These are phyloP conservation scores for Echites panduratus DNA, from an alignment of 257 asterid species.

Conservation along the genomic window DNA sequence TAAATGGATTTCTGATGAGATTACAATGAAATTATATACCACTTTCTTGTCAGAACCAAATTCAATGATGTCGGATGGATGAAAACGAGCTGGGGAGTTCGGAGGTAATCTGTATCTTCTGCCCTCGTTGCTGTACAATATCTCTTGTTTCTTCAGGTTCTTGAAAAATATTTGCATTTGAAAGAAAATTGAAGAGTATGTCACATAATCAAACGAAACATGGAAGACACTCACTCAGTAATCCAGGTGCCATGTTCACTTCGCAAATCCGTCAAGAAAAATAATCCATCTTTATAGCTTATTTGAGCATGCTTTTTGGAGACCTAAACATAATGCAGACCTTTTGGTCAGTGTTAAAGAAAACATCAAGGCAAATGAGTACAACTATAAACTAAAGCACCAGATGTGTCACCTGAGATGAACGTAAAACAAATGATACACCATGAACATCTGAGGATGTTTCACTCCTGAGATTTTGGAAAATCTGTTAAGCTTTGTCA, in stretches of 20 bases:
- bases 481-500: background rate
- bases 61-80: constrained; percentile 65
- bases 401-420: constrained; percentile 50
- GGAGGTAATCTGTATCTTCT: constrained; percentile 54
- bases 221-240: constrained; percentile 41
- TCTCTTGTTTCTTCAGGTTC: background rate
- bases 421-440: constrained; percentile 44
- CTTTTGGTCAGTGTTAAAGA: background rate
- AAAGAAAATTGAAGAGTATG: background rate
- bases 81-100: constrained; percentile 66
- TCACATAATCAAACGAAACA: background rate
- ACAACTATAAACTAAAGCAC: background rate
- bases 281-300: constrained; percentile 66
- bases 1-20: background rate
- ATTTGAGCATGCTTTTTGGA: constrained; percentile 66
- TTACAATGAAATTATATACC: background rate
- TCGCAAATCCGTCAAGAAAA: constrained; percentile 60
- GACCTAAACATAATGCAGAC: constrained; percentile 34
- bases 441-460: constrained; percentile 51
- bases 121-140: constrained; percentile 59
- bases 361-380: background rate
- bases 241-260: constrained; percentile 88
- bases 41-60: constrained; percentile 78
- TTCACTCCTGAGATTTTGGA: constrained; percentile 44
- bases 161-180: background rate